A percentile compares a stretch with the other conserved stretches of the same genome.
These are phyloP conservation scores for Mentha longifolia DNA, from an alignment of 257 asterid species.

Conservation along the genomic window DNA sequence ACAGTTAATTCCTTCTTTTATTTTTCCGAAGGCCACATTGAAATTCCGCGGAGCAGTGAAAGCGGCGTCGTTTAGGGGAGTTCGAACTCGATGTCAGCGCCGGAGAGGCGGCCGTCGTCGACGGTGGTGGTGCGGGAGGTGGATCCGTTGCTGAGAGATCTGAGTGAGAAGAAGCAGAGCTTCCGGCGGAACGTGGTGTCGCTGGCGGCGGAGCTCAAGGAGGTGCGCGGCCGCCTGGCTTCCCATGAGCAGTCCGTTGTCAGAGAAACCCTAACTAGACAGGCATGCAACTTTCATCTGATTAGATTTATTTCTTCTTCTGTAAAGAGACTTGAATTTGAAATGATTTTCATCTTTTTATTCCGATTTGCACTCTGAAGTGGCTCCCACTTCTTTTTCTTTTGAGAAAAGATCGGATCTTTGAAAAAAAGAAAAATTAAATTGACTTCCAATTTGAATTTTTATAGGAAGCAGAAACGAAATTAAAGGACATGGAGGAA, in stretches of 20 bases:
- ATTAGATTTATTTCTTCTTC: not conserved
- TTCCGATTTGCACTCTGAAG: constrained; percentile 19
- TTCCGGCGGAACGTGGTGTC: constrained; percentile 95
- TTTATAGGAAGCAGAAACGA: constrained; percentile 74
- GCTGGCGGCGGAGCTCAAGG: constrained; percentile 94
- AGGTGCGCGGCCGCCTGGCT: constrained; percentile 74
- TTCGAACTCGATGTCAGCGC: constrained; percentile 42
- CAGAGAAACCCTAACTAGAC: constrained; percentile 71
- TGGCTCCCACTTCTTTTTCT: constrained; percentile 30
- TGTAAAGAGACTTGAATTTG: constrained; percentile 11
- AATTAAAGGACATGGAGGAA: constrained; percentile 66
- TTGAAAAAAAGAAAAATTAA: not conserved
- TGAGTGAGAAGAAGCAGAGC: constrained; percentile 84
- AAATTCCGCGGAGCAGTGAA: constrained; percentile 18
- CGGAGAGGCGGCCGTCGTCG: constrained; percentile 45
- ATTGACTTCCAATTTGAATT: too few relatives aligned
- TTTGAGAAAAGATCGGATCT: constrained; percentile 22
- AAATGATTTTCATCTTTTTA: constrained; percentile 35
- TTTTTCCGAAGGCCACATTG: constrained; percentile 13
- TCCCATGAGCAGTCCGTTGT: constrained; percentile 61
- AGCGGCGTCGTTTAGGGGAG: constrained; percentile 30
- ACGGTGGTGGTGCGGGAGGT: constrained; percentile 41
- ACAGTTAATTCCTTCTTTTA: constrained; percentile 23
- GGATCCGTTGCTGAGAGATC: constrained; percentile 93
- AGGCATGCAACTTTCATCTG: constrained; percentile 47